Conservation (phyloP, 148 eudicot species). For the Chenopodium suecicum region DNA sequence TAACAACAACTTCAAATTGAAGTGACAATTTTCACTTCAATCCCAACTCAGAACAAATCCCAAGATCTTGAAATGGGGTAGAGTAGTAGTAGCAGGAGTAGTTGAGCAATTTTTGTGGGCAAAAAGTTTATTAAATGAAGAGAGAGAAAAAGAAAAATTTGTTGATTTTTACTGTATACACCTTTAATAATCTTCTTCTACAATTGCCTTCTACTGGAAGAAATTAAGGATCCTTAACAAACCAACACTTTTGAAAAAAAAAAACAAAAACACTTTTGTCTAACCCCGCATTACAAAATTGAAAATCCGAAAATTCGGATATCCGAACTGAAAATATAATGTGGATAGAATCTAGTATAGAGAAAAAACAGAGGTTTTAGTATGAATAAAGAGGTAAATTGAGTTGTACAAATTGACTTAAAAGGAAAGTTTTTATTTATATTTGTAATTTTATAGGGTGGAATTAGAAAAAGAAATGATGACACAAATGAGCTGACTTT, state of each 20-base stretch:
- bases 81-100: neutral
- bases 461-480: constrained; percentile 28
- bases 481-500: constrained; percentile 69
- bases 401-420: constrained; percentile 6
- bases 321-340: neutral
- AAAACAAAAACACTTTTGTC: too few relatives aligned
- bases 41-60: constrained; percentile 28
- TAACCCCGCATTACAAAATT: too few relatives aligned
- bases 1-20: constrained; percentile 38
- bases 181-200: neutral
- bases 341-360: constrained; percentile 18
- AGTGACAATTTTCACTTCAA: constrained; percentile 25
- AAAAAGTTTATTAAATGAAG: constrained; percentile 26
- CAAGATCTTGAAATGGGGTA: constrained; percentile 26
- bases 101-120: constrained; percentile 9
- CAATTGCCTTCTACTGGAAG: constrained; percentile 19
- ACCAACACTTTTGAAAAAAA: neutral
- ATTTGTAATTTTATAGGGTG: neutral
- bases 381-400: constrained; percentile 2
- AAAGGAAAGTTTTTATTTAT: neutral
- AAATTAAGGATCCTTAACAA: constrained; percentile 13
- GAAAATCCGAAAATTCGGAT: too few relatives aligned
- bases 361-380: neutral
- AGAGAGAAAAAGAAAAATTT: constrained; percentile 20
- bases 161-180: neutral